Evolutionary conservation across 352 stramenopile species (phyloP).

Genomic region (Phytophthora nicotianae): DNA sequence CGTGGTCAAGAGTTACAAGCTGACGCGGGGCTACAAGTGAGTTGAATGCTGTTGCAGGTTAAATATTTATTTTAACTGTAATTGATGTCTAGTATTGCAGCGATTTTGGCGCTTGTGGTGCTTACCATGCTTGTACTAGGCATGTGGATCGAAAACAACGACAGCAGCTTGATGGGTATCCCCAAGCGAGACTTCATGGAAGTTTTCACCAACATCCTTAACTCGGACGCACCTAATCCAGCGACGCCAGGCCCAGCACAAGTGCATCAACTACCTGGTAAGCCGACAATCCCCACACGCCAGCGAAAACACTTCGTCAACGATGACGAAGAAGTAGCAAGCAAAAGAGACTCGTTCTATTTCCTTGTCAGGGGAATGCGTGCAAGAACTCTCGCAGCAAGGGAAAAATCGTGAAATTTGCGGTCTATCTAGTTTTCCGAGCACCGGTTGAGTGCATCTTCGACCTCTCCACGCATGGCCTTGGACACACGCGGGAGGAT

Average conservation of each 20-base stretch:
- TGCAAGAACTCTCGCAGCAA: slow-evolving; percentile 23
- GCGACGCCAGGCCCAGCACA: slow-evolving; percentile 11
- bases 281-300: neutral
- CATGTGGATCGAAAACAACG: slow-evolving; percentile 79
- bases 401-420: slow-evolving; percentile 8
- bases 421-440: slow-evolving; percentile 17
- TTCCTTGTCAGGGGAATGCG: slow-evolving; percentile 71
- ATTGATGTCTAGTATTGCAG: slow-evolving; percentile 35
- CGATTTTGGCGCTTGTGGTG: slow-evolving; percentile 52
- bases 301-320: slow-evolving; percentile 3
- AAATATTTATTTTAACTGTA: neutral
- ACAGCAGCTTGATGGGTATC: slow-evolving; percentile 66
- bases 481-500: slow-evolving; percentile 83
- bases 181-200: slow-evolving; percentile 68
- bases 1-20: slow-evolving; percentile 49
- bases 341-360: slow-evolving; percentile 83
- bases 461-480: slow-evolving; percentile 59
- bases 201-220: slow-evolving; percentile 70
- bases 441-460: slow-evolving; percentile 45
- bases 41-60: slow-evolving; percentile 3
- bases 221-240: slow-evolving; percentile 36
- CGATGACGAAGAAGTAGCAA: slow-evolving; percentile 31
- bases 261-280: slow-evolving; percentile 17
- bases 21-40: slow-evolving; percentile 55
- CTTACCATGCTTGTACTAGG: slow-evolving; percentile 60